These are phyloP conservation scores for Aurifilum marmelostoma DNA, from an alignment of 2,329 filamentous ascomycete genomes.

Conservation along the genomic window DNA sequence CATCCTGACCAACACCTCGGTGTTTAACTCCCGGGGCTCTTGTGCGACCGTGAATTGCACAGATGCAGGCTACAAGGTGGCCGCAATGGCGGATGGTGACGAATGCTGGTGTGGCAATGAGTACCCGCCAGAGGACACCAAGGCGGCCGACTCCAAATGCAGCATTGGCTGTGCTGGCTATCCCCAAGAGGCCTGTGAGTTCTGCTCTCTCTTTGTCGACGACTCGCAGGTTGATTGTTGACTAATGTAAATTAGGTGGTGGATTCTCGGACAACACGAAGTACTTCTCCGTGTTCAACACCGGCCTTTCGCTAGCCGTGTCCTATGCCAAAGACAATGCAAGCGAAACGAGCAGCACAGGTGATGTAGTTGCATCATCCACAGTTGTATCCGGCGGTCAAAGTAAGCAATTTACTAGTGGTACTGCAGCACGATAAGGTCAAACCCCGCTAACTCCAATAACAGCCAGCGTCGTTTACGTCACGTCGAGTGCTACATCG, in stretches of 20 bases:
- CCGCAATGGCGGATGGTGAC: constrained; percentile 62
- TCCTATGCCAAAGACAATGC: constrained; percentile 36
- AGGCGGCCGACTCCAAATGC: constrained; percentile 65
- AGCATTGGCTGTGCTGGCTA: constrained; percentile 68
- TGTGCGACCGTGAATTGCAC: constrained; percentile 48
- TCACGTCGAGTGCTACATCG: constrained; percentile 36
- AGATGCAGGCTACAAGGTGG: constrained; percentile 55
- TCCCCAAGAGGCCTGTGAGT: constrained; percentile 62
- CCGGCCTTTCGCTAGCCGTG: constrained; percentile 48
- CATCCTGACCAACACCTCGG: constrained; percentile 30
- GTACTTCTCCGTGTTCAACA: constrained; percentile 55
- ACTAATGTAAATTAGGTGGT: constrained; percentile 52
- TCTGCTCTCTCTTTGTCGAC: not conserved
- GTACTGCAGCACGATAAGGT: not conserved
- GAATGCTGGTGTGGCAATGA: constrained; percentile 75
- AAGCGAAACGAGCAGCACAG: constrained; percentile 34
- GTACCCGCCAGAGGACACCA: constrained; percentile 61
- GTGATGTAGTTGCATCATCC: constrained; percentile 26
- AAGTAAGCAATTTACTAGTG: constrained; percentile 9
- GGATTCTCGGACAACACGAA: constrained; percentile 39
- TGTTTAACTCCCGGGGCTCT: constrained; percentile 46
- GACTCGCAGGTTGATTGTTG: not conserved
- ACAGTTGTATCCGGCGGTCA: constrained; percentile 26
- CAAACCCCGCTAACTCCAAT: not conserved
- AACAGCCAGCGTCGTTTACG: constrained; percentile 33